Conservation (phyloP, 2,329 filamentous ascomycete genomes). For the Colletotrichum gloeosporioides region DNA sequence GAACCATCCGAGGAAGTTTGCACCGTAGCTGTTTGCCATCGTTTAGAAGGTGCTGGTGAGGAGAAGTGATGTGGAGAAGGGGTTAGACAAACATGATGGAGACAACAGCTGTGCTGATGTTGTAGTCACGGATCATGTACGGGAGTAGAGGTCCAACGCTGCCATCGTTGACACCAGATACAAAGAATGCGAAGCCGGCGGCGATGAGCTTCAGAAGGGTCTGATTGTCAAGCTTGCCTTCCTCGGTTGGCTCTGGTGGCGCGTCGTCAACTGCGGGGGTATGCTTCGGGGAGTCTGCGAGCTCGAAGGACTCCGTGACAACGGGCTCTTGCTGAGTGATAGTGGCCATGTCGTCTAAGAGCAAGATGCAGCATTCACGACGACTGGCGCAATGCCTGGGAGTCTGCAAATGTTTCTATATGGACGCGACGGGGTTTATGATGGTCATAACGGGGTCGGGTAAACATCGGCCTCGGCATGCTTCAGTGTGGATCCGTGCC, state of each 20-base stretch:
- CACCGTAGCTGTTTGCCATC: slow-evolving; percentile 49
- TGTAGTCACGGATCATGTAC: slow-evolving; percentile 63
- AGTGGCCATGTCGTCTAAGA: neutral
- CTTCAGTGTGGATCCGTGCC: neutral
- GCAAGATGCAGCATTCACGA: neutral
- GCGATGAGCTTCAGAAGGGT: slow-evolving; percentile 55
- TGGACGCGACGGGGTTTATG: neutral
- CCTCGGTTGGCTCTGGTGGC: neutral
- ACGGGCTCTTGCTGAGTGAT: neutral
- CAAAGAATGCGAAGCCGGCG: slow-evolving; percentile 67
- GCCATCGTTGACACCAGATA: slow-evolving; percentile 69
- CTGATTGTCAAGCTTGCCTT: slow-evolving; percentile 23
- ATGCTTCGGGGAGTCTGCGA: neutral
- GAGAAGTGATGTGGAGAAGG: accelerated
- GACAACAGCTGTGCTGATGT: slow-evolving; percentile 56
- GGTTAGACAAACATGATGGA: slow-evolving; percentile 49
- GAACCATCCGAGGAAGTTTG: slow-evolving; percentile 66
- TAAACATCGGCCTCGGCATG: neutral
- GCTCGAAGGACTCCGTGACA: neutral
- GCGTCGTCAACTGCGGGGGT: neutral
- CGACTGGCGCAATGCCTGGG: neutral
- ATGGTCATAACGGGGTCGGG: neutral
- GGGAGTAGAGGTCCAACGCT: slow-evolving; percentile 68
- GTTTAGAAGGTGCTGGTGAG: neutral
- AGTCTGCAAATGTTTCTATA: neutral